These are phyloP conservation scores for Debaryomyces subglobosus DNA, from an alignment of 1,139 yeast species.

Conservation along the genomic window DNA sequence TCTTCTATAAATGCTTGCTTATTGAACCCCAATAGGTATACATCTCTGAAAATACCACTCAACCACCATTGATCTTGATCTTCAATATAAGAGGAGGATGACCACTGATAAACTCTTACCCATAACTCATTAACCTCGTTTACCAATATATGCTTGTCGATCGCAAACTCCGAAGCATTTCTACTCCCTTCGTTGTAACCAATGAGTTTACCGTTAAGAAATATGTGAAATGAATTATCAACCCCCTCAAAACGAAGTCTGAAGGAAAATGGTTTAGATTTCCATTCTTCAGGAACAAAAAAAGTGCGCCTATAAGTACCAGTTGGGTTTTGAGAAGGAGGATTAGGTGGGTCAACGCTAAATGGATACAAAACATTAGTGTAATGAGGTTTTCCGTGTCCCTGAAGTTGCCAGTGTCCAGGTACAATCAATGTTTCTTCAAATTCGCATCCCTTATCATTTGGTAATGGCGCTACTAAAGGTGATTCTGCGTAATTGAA, in stretches of 20 bases:
- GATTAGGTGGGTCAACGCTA: constrained; percentile 35
- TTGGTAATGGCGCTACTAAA: constrained; percentile 22
- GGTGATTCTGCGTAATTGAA: constrained; percentile 24
- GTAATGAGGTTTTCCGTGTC: constrained; percentile 34
- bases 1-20: constrained; percentile 16
- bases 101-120: constrained; percentile 37
- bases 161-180: constrained; percentile 33
- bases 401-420: constrained; percentile 41
- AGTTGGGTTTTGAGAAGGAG: constrained; percentile 34
- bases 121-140: constrained; percentile 17
- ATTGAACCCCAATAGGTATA: constrained; percentile 18
- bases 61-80: constrained; percentile 43
- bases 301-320: constrained; percentile 31
- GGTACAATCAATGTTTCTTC: constrained; percentile 37
- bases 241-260: constrained; percentile 37
- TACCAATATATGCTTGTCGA: constrained; percentile 9
- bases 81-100: constrained; percentile 33
- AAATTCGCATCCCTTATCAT: constrained; percentile 14
- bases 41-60: constrained; percentile 28
- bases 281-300: constrained; percentile 17
- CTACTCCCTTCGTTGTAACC: constrained; percentile 36
- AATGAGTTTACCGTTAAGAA: constrained; percentile 27
- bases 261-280: constrained; percentile 11
- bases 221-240: constrained; percentile 32
- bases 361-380: constrained; percentile 34